These are phyloP conservation scores for Hypoxylon trugodes DNA, from an alignment of 495 filamentous ascomycete genomes.

Conservation along the genomic window DNA sequence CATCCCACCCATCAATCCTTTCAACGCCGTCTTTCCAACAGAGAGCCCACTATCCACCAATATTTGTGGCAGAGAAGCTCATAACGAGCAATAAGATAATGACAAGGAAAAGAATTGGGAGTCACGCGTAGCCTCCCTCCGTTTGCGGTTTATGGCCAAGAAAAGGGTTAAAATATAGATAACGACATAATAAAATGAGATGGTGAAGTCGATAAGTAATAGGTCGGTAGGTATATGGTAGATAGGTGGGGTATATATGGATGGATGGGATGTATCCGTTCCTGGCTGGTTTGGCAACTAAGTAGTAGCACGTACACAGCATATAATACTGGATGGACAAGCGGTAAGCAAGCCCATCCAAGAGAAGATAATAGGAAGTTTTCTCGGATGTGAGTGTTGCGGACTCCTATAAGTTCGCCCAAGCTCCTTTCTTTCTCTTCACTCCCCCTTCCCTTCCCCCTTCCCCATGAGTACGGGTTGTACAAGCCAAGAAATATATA, in stretches of 20 bases:
- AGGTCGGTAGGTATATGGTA: slow-evolving; percentile 12
- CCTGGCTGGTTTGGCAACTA: too few species aligned
- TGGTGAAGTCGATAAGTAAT: neutral
- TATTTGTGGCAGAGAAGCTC: neutral
- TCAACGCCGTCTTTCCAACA: neutral
- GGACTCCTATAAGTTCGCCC: slow-evolving; percentile 30
- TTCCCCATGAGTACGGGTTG: slow-evolving; percentile 4
- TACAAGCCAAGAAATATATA: neutral
- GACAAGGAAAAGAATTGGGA: neutral
- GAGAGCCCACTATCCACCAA: slow-evolving; percentile 8
- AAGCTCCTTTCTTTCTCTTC: slow-evolving; percentile 9
- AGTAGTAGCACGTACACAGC: too few species aligned
- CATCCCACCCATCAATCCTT: neutral
- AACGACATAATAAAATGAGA: slow-evolving; percentile 12
- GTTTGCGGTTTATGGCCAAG: slow-evolving; percentile 20
- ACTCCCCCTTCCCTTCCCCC: slow-evolving; percentile 4
- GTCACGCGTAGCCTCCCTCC: slow-evolving; percentile 12
- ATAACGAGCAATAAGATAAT: slow-evolving; percentile 7
- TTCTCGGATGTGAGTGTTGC: slow-evolving; percentile 12
- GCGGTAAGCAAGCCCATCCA: slow-evolving; percentile 3
- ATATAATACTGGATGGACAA: too few species aligned
- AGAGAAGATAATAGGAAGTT: neutral
- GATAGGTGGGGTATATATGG: too few species aligned
- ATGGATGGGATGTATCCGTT: slow-evolving; percentile 1
- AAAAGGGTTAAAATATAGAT: neutral